A percentile compares a stretch with the other conserved stretches of the same genome.
These are phyloP conservation scores for Solanum virginianum DNA, from an alignment of 257 asterid genomes.

Conservation along the genomic window DNA sequence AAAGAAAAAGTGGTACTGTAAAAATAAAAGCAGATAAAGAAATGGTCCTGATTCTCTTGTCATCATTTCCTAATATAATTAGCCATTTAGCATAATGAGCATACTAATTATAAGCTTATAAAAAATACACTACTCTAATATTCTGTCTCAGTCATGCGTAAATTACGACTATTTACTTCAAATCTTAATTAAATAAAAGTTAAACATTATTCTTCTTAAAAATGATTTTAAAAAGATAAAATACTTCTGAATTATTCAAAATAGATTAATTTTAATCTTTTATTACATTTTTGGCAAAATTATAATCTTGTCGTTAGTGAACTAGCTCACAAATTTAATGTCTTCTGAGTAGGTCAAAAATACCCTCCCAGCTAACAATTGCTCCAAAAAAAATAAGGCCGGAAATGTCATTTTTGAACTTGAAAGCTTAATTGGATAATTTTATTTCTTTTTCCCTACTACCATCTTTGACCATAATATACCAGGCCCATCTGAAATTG, in stretches of 20 bases:
- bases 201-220: no score
- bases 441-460: no score
- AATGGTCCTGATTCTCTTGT: conserved; percentile 1
- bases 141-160: conserved; percentile 1
- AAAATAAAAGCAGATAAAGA: not conserved
- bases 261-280: no score
- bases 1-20: not conserved
- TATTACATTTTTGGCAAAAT: not conserved
- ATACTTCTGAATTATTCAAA: not conserved
- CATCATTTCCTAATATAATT: conserved; percentile 18
- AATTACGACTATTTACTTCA: conserved; percentile 1
- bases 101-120: conserved; percentile 5
- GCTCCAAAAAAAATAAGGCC: no score
- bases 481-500: no score
- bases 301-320: not conserved
- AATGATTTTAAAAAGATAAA: not conserved
- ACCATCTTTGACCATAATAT: no score
- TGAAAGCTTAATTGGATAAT: no score
- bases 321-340: not conserved
- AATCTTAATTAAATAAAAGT: not conserved
- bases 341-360: no score
- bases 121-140: not conserved
- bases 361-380: no score
- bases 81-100: conserved; percentile 1
- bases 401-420: no score